phyloP scores from a whole-genome alignment of 352 stramenopile species.

The Globisporangium sylvaticum region DNA sequence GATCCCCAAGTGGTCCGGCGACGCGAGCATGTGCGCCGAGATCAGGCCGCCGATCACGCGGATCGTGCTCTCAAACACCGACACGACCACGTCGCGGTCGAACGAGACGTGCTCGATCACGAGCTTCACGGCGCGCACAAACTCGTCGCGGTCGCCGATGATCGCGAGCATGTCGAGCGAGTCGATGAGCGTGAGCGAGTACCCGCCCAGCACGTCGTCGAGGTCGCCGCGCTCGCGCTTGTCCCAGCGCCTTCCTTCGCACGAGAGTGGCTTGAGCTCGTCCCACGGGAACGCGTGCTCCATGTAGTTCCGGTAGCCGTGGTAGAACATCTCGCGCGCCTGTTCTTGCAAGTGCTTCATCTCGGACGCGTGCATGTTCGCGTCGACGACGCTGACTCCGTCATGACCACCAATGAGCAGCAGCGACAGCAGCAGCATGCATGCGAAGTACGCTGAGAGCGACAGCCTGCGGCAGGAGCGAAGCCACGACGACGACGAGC shows the following conservation, averaged over 20 bases:
- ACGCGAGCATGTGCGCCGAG: slow-evolving; percentile 87
- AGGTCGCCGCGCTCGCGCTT: slow-evolving; percentile 74
- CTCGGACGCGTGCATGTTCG: slow-evolving; percentile 71
- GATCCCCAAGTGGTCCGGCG: slow-evolving; percentile 44
- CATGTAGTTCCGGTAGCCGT: slow-evolving; percentile 88
- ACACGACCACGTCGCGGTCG: slow-evolving; percentile 88
- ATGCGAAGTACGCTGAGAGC: not conserved
- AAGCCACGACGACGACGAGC: slow-evolving; percentile 1
- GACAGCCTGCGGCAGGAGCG: not conserved
- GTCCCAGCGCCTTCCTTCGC: slow-evolving; percentile 75
- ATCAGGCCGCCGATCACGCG: slow-evolving; percentile 89
- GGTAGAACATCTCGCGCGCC: slow-evolving; percentile 86
- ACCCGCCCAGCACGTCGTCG: slow-evolving; percentile 82
- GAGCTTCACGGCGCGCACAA: slow-evolving; percentile 62
- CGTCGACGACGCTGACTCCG: not conserved
- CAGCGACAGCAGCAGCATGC: not conserved
- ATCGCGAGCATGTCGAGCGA: slow-evolving; percentile 88
- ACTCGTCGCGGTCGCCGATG: slow-evolving; percentile 77
- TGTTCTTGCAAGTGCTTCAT: slow-evolving; percentile 60
- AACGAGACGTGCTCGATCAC: slow-evolving; percentile 65
- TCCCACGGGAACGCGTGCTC: slow-evolving; percentile 84
- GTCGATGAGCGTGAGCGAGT: slow-evolving; percentile 84
- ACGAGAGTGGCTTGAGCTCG: slow-evolving; percentile 84
- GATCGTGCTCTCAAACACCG: slow-evolving; percentile 93
- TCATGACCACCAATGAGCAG: not conserved